Evolutionary conservation across 116 monocot genomes (phyloP), one percentile per base, ranked within the genome.

Genomic region (Posidonia oceanica): DNA sequence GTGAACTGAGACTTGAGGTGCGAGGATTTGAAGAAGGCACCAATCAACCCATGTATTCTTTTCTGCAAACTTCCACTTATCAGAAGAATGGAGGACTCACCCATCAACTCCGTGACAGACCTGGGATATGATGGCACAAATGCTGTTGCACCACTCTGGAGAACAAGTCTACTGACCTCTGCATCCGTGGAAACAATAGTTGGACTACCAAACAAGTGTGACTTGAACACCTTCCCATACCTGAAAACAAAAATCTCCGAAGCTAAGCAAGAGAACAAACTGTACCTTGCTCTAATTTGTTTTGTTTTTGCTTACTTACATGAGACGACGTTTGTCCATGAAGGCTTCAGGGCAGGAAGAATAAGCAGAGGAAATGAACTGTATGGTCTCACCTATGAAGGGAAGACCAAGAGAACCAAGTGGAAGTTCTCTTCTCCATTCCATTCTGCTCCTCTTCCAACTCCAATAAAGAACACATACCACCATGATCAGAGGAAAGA

Each of bases 121-220:
- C 79, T 83, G 13, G 93, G 93, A 77, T 93, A 93, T 67, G 80
- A 86, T 0, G 93, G 93, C 67, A 93, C 89, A 68, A 93, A 89
- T 2, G 81, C 44, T 17, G 40, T 53, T 0, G 86, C 89, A 67
- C 89, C 93, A 68, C 86, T 83, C n/a, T 93, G 93, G 6, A 93
- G 80, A 23, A 89, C 83, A 17, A 81, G 54, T 53, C 86, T 51
- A 72, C 79, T 93, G 14, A 93, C 73, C 38, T 93, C 93, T 3
- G 86, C 87, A 62, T 93, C 93, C 8, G 83, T 81, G 7, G 89
- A 86, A 16, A 93, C 83, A 54, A 93, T 81, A 4, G 93, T 93
- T 52, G 87, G 83, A 59, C 83, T 81, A 0, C 93, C 93, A 60
- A 93, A 93, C 39, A 93, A 41, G 69, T 93, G 93, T 4, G 93